phyloP scores from a whole-genome alignment of 345 rosid genomes.

The Pistacia atlantica region DNA sequence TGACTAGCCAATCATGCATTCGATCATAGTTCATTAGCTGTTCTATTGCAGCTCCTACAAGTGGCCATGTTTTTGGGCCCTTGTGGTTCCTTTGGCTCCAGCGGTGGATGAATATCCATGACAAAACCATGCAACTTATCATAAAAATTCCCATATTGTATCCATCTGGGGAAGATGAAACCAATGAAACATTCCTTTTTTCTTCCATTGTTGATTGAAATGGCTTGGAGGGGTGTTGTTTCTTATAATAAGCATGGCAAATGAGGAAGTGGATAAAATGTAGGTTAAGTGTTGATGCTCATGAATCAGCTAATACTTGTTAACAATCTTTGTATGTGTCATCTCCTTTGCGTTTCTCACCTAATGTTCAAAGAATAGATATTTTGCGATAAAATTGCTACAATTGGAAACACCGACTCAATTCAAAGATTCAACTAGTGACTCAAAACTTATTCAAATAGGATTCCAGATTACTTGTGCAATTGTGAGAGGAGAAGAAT shows the following conservation, averaged over 20 bases:
- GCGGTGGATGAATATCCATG: slow-evolving; percentile 71
- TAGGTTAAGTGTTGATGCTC: slow-evolving; percentile 17
- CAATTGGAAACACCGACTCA: background rate
- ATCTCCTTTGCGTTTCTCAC: slow-evolving; percentile 11
- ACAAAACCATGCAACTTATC: slow-evolving; percentile 45
- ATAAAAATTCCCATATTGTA: slow-evolving; percentile 43
- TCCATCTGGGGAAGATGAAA: slow-evolving; percentile 24
- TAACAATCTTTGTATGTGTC: slow-evolving; percentile 44
- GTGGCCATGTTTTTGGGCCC: slow-evolving; percentile 96
- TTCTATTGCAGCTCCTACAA: slow-evolving; percentile 86
- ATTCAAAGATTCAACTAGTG: background rate
- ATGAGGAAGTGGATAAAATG: slow-evolving; percentile 24
- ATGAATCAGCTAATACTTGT: slow-evolving; percentile 36
- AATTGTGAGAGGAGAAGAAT: background rate
- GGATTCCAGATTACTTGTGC: background rate
- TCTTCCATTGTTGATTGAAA: slow-evolving; percentile 22
- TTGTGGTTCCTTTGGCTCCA: slow-evolving; percentile 72
- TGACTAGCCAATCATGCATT: slow-evolving; percentile 95
- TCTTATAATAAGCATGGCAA: slow-evolving; percentile 22
- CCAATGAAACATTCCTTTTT: background rate
- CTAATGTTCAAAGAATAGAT: background rate
- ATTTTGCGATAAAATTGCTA: background rate
- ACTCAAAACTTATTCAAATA: background rate
- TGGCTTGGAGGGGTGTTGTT: slow-evolving; percentile 1
- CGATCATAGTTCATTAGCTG: slow-evolving; percentile 73